Evolutionary conservation across 2,329 filamentous ascomycete genomes (phyloP), one percentile per base, ranked within the genome.

Genomic region (Davidsoniella neocaledoniae): DNA sequence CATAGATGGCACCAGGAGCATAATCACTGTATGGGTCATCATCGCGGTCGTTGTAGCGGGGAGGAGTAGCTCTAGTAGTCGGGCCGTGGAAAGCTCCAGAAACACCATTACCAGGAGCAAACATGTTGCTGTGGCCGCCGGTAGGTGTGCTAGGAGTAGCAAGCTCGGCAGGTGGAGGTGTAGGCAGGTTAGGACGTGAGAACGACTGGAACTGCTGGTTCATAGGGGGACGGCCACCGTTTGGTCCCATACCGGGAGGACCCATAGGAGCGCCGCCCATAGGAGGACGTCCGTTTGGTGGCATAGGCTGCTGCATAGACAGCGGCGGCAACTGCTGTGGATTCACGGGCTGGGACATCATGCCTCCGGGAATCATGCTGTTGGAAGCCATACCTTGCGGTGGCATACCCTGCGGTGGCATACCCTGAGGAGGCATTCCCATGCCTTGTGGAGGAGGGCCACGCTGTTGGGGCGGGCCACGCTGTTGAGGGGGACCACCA

Each of bases 1-100:
- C 50, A 25, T 52, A 52, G 36, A 52, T 52, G n/a, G 46, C 50
- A 7, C 46, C 37, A 38, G 50, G 50, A 12, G 50, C 41, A 36
- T 52, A 52, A 25, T 52, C 50, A 14, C 29, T 47, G 37, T 52
- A 52, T 25, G 19, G 17, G 19, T 33, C 38, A 16, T 21, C n/a
- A 8, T 12, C 19, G 14, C 39, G 37, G n/a, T 48, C 26, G 38
- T 29, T 33, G n/a, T 23, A 39, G 10, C 21, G 21, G 21, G 23
- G n/a, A 8, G 43, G 25, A 17, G 41, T 21, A 36, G 36, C 16
- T 6, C 23, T 45, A 26, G 29, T 19, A 5, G 40, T 12, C 5
- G 46, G 46, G 12, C 33, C 50, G 16, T 52, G 50, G 23, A 12
- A 42, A 43, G 43, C 44, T 5, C 50, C 19, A 19, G 19, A 19